These are phyloP conservation scores for Daldinia decipiens DNA, from an alignment of 495 filamentous ascomycete genomes.

Conservation along the genomic window DNA sequence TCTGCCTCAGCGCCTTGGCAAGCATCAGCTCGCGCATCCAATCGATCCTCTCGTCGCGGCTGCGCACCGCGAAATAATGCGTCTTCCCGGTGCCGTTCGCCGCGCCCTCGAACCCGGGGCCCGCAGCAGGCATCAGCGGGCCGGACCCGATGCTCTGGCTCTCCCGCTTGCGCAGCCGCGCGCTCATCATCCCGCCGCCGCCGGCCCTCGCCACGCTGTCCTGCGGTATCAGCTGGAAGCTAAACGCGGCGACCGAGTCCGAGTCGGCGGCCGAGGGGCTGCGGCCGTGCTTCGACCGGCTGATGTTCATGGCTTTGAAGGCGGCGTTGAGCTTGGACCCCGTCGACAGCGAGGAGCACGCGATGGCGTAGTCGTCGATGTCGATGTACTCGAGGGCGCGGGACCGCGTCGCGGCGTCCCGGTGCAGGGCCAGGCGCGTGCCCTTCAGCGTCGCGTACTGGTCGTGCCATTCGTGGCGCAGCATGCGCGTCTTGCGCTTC, in stretches of 20 bases:
- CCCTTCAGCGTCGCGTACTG: constrained; percentile 86
- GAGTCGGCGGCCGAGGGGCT: constrained; percentile 50
- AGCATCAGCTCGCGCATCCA: constrained; percentile 99
- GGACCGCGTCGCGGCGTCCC: constrained; percentile 65
- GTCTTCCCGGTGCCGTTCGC: constrained; percentile 75
- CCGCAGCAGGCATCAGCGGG: constrained; percentile 34
- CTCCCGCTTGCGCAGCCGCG: constrained; percentile 57
- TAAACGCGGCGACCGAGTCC: constrained; percentile 72
- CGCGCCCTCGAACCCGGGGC: constrained; percentile 43
- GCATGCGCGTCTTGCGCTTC: constrained; percentile 88
- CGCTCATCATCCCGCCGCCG: constrained; percentile 30
- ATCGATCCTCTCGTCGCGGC: constrained; percentile 88
- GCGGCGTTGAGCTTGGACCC: constrained; percentile 84
- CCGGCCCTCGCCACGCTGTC: constrained; percentile 60
- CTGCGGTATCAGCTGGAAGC: constrained; percentile 90
- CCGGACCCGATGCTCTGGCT: constrained; percentile 45
- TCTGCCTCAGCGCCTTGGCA: constrained; percentile 85
- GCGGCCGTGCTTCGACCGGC: constrained; percentile 59
- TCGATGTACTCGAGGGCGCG: constrained; percentile 83
- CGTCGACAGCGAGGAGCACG: constrained; percentile 78
- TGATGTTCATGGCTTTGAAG: constrained; percentile 83
- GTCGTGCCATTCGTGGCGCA: constrained; percentile 94
- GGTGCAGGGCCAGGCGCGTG: constrained; percentile 84
- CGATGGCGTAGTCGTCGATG: constrained; percentile 94
- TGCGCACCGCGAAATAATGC: constrained; percentile 94